A percentile compares a stretch with the other conserved stretches of the same genome.
Conservation (phyloP, 2,329 filamentous ascomycete genomes). For the Mariannaea elegans region DNA sequence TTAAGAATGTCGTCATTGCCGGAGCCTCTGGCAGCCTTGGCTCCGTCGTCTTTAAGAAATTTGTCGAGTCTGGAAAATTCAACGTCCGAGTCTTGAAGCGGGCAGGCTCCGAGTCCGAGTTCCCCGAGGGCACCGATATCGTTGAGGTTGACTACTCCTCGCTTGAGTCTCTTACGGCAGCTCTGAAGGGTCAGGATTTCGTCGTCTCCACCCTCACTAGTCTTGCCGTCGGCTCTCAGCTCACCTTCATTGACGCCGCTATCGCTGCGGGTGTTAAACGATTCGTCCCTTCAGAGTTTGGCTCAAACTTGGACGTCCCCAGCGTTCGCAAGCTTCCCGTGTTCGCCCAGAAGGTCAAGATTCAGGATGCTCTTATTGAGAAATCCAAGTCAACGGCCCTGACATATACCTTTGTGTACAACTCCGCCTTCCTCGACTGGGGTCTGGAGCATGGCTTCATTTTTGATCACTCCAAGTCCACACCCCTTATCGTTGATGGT, state of each 20-base stretch:
- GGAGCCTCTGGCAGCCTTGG: constrained; percentile 51
- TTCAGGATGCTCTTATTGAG: constrained; percentile 52
- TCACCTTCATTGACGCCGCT: constrained; percentile 64
- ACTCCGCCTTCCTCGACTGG: constrained; percentile 48
- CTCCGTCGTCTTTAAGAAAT: constrained; percentile 40
- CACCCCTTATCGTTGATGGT: constrained; percentile 56
- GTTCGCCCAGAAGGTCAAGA: constrained; percentile 59
- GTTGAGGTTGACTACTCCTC: constrained; percentile 52
- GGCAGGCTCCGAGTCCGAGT: constrained; percentile 50
- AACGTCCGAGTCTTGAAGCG: constrained; percentile 49
- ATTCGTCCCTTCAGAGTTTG: constrained; percentile 69
- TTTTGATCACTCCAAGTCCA: constrained; percentile 50
- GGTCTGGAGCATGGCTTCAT: constrained; percentile 51
- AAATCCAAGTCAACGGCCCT: constrained; percentile 49
- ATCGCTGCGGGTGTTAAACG: constrained; percentile 67
- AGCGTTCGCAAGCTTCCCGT: constrained; percentile 56
- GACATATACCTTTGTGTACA: constrained; percentile 46
- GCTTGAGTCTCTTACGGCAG: constrained; percentile 56
- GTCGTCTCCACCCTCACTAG: constrained; percentile 52
- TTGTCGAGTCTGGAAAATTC: constrained; percentile 45
- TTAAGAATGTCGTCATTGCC: constrained; percentile 50
- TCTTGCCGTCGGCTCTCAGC: constrained; percentile 50
- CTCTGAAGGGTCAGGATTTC: constrained; percentile 65
- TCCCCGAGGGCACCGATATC: constrained; percentile 42
- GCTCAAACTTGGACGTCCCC: constrained; percentile 45